These are phyloP conservation scores for Solanum piurae DNA, from an alignment of 257 asterid genomes.

Conservation along the genomic window DNA sequence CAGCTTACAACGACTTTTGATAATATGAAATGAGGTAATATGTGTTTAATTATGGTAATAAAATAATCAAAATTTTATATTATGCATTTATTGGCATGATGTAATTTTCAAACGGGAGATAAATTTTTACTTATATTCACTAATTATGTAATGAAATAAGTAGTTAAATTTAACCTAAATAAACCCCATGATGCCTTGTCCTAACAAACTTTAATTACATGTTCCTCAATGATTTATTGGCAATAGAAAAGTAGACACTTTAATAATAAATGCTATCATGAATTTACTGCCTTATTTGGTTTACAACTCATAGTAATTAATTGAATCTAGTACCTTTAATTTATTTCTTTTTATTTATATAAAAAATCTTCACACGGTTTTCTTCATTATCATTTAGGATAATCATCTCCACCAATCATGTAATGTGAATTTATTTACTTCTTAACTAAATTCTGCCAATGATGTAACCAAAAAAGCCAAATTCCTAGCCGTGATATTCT, in stretches of 20 bases:
- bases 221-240: background rate
- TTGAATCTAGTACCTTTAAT: background rate
- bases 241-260: background rate
- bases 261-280: background rate
- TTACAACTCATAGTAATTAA: background rate
- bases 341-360: background rate
- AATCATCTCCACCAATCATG: background rate
- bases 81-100: background rate
- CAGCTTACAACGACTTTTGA: fast-evolving
- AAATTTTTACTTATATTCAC: background rate
- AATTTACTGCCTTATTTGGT: background rate
- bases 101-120: background rate
- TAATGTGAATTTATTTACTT: background rate
- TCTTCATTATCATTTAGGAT: background rate
- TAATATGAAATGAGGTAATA: background rate
- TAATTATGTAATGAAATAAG: background rate
- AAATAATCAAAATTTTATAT: background rate
- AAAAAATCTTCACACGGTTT: background rate
- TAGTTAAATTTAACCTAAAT: background rate
- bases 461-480: background rate
- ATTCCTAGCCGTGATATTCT: background rate
- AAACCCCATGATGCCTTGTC: background rate
- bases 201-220: background rate
- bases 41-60: background rate
- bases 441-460: background rate